Conservation (phyloP, 2,329 filamentous ascomycete genomes). For the Chaetomiaceae sp. region DNA sequence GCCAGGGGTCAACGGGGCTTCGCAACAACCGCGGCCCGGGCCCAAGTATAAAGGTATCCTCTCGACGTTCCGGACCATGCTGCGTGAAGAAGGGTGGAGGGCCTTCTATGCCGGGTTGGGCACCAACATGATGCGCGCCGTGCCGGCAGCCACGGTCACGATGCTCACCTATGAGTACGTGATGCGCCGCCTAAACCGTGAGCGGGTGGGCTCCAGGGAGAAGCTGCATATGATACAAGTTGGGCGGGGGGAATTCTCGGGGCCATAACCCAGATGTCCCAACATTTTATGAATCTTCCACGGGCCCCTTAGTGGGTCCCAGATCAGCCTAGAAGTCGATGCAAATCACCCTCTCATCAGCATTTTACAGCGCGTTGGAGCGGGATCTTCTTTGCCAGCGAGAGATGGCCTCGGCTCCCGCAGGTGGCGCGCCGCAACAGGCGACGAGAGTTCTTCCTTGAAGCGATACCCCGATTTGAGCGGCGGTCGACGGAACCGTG, state of each 20-base stretch:
- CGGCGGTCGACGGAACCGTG: too few species aligned
- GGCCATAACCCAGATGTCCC: background rate
- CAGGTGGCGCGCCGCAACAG: too few species aligned
- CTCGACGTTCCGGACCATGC: conserved; percentile 77
- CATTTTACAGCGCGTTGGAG: too few species aligned
- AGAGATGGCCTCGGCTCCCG: too few species aligned
- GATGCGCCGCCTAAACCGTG: conserved; percentile 50
- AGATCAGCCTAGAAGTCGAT: background rate
- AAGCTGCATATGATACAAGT: conserved; percentile 27
- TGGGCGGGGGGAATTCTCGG: background rate
- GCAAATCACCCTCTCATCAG: background rate
- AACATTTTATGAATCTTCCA: too few species aligned
- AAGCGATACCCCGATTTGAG: too few species aligned
- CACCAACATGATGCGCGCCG: conserved; percentile 93
- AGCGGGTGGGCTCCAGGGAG: conserved; percentile 37
- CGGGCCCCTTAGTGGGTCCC: too few species aligned
- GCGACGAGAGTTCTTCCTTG: too few species aligned
- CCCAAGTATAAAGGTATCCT: conserved; percentile 73
- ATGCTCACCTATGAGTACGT: conserved; percentile 93
- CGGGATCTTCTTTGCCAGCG: too few species aligned
- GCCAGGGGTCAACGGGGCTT: conserved; percentile 45
- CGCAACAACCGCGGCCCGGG: conserved; percentile 24
- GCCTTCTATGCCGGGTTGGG: conserved; percentile 97
- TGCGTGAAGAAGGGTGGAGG: conserved; percentile 88
- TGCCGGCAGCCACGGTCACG: conserved; percentile 93